Evolutionary conservation across 2,329 filamentous ascomycete genomes (phyloP).

Genomic region (Arthroderma uncinatum): DNA sequence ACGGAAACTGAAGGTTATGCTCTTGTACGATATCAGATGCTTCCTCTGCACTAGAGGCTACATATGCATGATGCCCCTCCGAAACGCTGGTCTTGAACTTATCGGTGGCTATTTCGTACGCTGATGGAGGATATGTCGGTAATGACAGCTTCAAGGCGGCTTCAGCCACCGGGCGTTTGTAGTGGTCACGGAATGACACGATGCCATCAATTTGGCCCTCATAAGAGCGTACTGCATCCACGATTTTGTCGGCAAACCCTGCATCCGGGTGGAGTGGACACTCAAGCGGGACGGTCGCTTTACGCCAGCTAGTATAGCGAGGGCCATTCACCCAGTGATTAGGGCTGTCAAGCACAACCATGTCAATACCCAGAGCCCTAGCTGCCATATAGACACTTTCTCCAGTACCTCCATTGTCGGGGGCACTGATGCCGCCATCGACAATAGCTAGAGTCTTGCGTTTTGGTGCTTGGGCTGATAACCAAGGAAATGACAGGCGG

Average conservation of each 20-base stretch:
- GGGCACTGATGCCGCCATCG: constrained; percentile 21
- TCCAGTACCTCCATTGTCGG: constrained; percentile 12
- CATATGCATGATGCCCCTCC: neutral
- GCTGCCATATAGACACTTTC: constrained; percentile 16
- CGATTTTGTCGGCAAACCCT: neutral
- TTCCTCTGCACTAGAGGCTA: neutral
- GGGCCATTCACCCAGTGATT: constrained; percentile 29
- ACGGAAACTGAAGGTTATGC: constrained; percentile 16
- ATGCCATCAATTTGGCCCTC: constrained; percentile 11
- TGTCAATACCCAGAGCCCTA: constrained; percentile 26
- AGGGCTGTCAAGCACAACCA: constrained; percentile 29
- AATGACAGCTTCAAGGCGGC: neutral
- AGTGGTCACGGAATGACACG: neutral
- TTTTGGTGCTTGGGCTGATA: neutral
- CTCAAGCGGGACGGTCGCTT: constrained; percentile 21
- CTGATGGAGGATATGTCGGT: neutral
- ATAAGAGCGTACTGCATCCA: neutral
- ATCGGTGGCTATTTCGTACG: neutral
- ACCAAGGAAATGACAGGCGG: constrained; percentile 18
- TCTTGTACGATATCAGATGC: neutral
- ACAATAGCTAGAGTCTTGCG: constrained; percentile 17
- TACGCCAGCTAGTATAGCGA: constrained; percentile 20
- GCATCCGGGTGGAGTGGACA: neutral
- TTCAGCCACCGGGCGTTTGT: neutral
- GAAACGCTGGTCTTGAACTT: constrained; percentile 5